Percentiles rank a stretch among this genome's conserved stretches.
Conservation (phyloP, 169 alveolate species). For the Cryptosporidium viatorum region DNA sequence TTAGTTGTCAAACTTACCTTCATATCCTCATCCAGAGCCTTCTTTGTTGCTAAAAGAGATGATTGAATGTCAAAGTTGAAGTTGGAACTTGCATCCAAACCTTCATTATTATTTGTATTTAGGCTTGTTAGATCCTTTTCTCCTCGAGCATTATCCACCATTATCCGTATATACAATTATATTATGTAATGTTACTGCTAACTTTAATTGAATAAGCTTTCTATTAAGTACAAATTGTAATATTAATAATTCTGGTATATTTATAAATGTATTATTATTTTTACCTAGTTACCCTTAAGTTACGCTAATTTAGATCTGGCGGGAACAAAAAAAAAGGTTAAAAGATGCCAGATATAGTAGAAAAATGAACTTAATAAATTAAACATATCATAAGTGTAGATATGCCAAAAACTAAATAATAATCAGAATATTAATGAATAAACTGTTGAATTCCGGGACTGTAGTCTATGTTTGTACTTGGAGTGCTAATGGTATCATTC, state of each 20-base stretch:
- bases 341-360: neutral
- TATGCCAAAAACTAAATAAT: neutral
- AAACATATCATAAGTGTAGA: neutral
- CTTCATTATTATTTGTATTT: slow-evolving; percentile 20
- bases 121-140: slow-evolving; percentile 35
- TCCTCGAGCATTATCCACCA: neutral
- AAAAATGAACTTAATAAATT: neutral
- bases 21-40: slow-evolving; percentile 66
- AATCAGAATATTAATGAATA: slow-evolving; percentile 10
- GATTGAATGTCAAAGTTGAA: slow-evolving; percentile 22
- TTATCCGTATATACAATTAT: neutral
- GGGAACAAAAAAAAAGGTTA: neutral
- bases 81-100: neutral
- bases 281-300: neutral
- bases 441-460: slow-evolving; percentile 15
- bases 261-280: too few species aligned
- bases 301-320: neutral
- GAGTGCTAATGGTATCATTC: slow-evolving; percentile 25
- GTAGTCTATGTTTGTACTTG: slow-evolving; percentile 52
- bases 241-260: too few species aligned
- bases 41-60: slow-evolving; percentile 38
- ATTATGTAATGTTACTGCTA: neutral
- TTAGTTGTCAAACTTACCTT: slow-evolving; percentile 36
- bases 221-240: neutral
- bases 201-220: neutral